phyloP scores from a whole-genome alignment of 2,329 filamentous ascomycete species.

The Sclerotinia spermophila region DNA sequence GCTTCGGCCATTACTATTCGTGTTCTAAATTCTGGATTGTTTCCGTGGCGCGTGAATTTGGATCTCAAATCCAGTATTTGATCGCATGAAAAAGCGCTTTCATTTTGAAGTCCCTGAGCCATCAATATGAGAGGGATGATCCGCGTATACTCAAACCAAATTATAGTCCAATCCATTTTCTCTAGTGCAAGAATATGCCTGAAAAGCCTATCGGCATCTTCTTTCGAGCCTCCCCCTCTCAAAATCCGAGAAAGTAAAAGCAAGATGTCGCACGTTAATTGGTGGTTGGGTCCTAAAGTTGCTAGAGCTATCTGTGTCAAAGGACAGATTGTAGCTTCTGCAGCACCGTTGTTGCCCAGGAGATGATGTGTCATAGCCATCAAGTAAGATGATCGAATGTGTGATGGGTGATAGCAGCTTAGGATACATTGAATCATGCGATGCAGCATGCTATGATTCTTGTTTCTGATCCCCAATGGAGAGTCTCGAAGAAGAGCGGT shows the following conservation, averaged over 20 bases:
- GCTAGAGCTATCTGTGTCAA: not conserved
- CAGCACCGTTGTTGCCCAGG: not conserved
- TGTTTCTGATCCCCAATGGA: not conserved
- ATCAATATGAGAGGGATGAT: accelerated
- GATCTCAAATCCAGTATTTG: accelerated
- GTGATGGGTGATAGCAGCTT: not conserved
- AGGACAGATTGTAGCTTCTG: not conserved
- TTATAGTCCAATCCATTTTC: accelerated
- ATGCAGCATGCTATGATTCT: not conserved
- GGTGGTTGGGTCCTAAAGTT: not conserved
- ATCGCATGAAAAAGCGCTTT: not conserved
- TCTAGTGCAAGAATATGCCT: not conserved
- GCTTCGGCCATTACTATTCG: too few species aligned
- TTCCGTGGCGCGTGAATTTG: too few species aligned
- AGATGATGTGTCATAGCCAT: not conserved
- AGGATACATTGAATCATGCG: not conserved
- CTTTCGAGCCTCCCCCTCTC: accelerated
- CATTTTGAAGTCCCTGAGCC: not conserved
- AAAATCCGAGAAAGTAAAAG: not conserved
- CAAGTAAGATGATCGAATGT: not conserved
- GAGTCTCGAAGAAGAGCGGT: not conserved
- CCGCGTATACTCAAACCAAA: not conserved
- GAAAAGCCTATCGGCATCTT: not conserved
- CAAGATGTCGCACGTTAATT: not conserved
- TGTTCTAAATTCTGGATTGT: accelerated